Evolutionary conservation across 2,329 filamentous ascomycete genomes (phyloP).

Genomic region (Tolypocladium sp.): DNA sequence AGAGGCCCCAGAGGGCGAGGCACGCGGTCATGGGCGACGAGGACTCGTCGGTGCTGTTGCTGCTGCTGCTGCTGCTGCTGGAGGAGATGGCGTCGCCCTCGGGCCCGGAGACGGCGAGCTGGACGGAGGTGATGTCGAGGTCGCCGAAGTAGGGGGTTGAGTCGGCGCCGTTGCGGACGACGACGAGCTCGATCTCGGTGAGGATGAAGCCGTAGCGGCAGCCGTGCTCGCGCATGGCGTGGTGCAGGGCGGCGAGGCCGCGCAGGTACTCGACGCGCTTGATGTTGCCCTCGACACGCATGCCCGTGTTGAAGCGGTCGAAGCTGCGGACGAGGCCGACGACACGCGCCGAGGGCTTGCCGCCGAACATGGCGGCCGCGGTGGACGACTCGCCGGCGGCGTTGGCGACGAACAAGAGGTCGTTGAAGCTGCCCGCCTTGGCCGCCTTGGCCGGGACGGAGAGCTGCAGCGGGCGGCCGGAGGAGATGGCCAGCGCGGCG

Average conservation of each 20-base stretch:
- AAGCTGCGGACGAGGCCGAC: conserved; percentile 87
- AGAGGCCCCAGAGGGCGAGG: conserved; percentile 69
- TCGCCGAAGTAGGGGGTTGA: conserved; percentile 78
- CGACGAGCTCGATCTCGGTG: conserved; percentile 88
- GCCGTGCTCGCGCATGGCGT: conserved; percentile 86
- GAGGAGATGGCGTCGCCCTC: conserved; percentile 12
- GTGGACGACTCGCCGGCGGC: conserved; percentile 45
- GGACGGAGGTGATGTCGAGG: conserved; percentile 62
- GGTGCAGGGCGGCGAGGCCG: conserved; percentile 76
- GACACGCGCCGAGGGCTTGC: conserved; percentile 46
- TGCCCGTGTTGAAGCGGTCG: conserved; percentile 90
- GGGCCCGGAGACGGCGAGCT: conserved; percentile 36
- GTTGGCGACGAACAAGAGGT: conserved; percentile 58
- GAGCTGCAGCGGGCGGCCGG: conserved; percentile 52
- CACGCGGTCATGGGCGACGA: conserved; percentile 53
- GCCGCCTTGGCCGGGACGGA: conserved; percentile 27
- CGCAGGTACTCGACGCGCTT: conserved; percentile 85
- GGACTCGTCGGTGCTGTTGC: conserved; percentile 21
- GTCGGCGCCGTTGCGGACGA: conserved; percentile 71
- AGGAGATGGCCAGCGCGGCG: conserved; percentile 68
- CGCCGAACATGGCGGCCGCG: conserved; percentile 42
- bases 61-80: conserved; percentile 13
- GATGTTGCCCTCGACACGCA: conserved; percentile 77
- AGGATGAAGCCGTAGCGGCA: conserved; percentile 95
- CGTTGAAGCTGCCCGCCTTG: conserved; percentile 23